These are phyloP conservation scores for Daldinia concentrica DNA, from an alignment of 495 filamentous ascomycete genomes.

Conservation along the genomic window DNA sequence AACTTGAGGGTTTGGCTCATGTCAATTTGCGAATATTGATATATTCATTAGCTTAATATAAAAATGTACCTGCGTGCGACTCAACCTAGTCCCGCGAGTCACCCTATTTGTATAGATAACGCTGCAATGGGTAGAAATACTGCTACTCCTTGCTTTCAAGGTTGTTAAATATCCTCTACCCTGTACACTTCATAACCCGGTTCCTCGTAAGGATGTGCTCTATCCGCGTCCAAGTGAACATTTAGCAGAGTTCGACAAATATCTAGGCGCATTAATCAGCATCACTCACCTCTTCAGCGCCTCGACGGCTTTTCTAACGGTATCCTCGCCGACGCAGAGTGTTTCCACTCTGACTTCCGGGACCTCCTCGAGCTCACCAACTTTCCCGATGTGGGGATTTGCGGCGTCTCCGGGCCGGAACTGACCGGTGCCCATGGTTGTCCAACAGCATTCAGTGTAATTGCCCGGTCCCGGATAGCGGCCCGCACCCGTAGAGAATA, in stretches of 20 bases:
- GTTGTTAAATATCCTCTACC: conserved; percentile 70
- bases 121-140: background rate
- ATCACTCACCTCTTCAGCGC: conserved; percentile 64
- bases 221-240: conserved; percentile 40
- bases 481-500: conserved; percentile 68
- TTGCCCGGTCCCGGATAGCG: conserved; percentile 62
- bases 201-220: conserved; percentile 83
- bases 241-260: background rate
- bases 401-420: conserved; percentile 64
- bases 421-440: conserved; percentile 64
- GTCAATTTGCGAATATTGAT: background rate
- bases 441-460: conserved; percentile 68
- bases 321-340: conserved; percentile 54
- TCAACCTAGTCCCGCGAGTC: background rate
- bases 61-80: background rate
- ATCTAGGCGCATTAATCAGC: conserved; percentile 8
- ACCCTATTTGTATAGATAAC: background rate
- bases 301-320: conserved; percentile 57
- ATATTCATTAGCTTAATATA: background rate
- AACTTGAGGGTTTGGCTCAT: background rate
- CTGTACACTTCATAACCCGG: conserved; percentile 78
- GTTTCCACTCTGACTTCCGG: conserved; percentile 61
- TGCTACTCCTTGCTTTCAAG: background rate
- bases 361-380: conserved; percentile 59
- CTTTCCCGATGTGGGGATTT: conserved; percentile 65